Evolutionary conservation across 2,329 filamentous ascomycete species (phyloP), one percentile per base, ranked within the genome.

Genomic region (Sphaerulina populicola): DNA sequence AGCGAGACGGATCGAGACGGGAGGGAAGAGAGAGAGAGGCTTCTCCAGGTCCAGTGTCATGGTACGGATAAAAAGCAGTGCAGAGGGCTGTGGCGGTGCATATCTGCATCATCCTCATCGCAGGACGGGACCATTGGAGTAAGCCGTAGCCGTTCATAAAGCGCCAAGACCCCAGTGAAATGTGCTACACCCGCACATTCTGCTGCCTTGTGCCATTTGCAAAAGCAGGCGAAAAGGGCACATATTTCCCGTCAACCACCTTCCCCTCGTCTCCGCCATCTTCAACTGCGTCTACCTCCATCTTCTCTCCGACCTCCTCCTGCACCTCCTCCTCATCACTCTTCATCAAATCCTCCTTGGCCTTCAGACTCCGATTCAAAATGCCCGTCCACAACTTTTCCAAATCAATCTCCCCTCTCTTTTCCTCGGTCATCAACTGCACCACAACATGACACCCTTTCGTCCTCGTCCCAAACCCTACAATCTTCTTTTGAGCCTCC

Each of bases 341-440:
- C 44, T 35, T 39, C 33, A 44, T n/a, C 40, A 57, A 29, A 2
- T 51, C 55, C n/a, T 58, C 59, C 43, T 54, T 58, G 33, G 62
- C 60, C 48, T 56, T 61, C 45, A 46, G 43, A 29, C 57, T 53
- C 35, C 60, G 44, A 40, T 57, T 59, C 49, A 66, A 38, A 12
- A 65, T 58, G 9, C 56, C 62, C 10, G 51, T 69, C 80, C 83
- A 87, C 9, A 86, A 67, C 12, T 73, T 74, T 61, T 87, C 83
- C 47, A 87, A 67, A 62, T 86, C 78, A 31, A 85, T 74, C 59
- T 86, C 80, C 29, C 72, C 76, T 59, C 83, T 72, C 69, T 85
- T 86, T 63, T 83, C 81, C 57, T 84, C 81, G 0, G 81, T 86
- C 64, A 87, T 78, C 71, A 87, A 78, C 66, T 87, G 83, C 36